Evolutionary conservation across 257 asterid species (phyloP), one percentile per base, ranked within the genome.

Genomic region (Anisodus acutangulus): DNA sequence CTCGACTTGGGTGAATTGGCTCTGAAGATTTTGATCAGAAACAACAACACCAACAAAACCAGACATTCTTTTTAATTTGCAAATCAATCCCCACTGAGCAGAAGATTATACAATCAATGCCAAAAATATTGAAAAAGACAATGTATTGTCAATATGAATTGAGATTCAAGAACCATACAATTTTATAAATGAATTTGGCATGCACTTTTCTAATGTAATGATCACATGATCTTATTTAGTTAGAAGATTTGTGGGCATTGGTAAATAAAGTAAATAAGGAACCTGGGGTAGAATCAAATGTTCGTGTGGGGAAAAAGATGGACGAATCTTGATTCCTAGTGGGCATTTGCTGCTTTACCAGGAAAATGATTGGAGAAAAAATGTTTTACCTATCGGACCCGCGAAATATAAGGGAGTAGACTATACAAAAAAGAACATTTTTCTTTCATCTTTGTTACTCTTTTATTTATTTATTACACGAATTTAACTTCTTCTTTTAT

Each of bases 1-100:
- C 90, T 93, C 97, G 74, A 93, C 94, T 89, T 93, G 97, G 59
- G 97, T 91, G 82, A 93, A 93, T 85, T 93, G 97, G 87, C 92
- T 90, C 86, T 93, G 97, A 88, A 93, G 97, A 93, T 89, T 83
- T 60, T 87, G 90, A 89, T 93, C 97, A 55, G 97, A 91, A 83
- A 93, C 93, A 37, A 93, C 3, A 78, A 93, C 93, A 13, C 97
- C 97, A 82, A 85, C 92, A 81, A 89, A 92, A 84, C 92, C 86
- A 37, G 95, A 91, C 95, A 91, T 91, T 83, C 83, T 85, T 83
- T 85, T 53, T 22, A 74, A 6, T 19, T 72, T 39, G 53, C 62
- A 76, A 22, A 83, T 74, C 58, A 84, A 11, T 66, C 66, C 82
- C 80, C 49, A 43, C 22, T 41, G 67, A 53, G 41, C 63, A 72